These are phyloP conservation scores for Epichloe aotearoae DNA, from an alignment of 2,329 filamentous ascomycete species.

Conservation along the genomic window DNA sequence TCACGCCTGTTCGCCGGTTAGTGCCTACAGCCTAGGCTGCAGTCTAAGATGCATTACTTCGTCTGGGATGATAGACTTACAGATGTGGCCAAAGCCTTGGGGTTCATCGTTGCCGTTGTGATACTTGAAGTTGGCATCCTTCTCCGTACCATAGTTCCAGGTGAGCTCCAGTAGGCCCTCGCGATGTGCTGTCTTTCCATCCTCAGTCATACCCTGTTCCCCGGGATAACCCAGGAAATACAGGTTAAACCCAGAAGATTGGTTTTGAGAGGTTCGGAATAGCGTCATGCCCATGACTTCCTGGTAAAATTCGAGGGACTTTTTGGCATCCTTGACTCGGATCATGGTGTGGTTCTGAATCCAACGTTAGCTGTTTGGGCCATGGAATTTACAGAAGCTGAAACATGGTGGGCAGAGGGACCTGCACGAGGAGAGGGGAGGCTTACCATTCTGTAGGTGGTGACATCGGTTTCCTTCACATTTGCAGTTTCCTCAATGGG, in stretches of 20 bases:
- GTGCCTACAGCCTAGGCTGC: background rate
- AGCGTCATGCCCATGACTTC: slow-evolving; percentile 83
- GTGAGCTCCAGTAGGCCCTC: slow-evolving; percentile 87
- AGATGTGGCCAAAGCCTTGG: slow-evolving; percentile 90
- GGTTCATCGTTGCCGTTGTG: slow-evolving; percentile 87
- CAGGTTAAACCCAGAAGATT: slow-evolving; percentile 65
- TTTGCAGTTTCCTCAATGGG: slow-evolving; percentile 57
- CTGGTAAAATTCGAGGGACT: slow-evolving; percentile 67
- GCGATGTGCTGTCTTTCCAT: slow-evolving; percentile 45
- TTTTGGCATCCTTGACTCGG: slow-evolving; percentile 70
- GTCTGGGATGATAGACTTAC: slow-evolving; percentile 31
- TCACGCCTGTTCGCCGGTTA: slow-evolving; percentile 41
- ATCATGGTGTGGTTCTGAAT: slow-evolving; percentile 84
- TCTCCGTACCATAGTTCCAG: slow-evolving; percentile 75
- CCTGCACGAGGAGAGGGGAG: background rate
- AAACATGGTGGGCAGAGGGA: background rate
- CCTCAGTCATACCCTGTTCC: slow-evolving; percentile 36
- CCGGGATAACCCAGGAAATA: slow-evolving; percentile 82
- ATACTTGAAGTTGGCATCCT: slow-evolving; percentile 71
- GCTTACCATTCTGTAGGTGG: slow-evolving; percentile 57
- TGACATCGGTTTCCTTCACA: slow-evolving; percentile 57
- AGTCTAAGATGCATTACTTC: background rate
- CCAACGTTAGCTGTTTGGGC: background rate
- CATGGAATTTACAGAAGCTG: background rate
- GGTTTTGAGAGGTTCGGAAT: slow-evolving; percentile 57